These are phyloP conservation scores for Lactarius sanguifluus DNA, from an alignment of 768 basidiomycete genomes.

Conservation along the genomic window DNA sequence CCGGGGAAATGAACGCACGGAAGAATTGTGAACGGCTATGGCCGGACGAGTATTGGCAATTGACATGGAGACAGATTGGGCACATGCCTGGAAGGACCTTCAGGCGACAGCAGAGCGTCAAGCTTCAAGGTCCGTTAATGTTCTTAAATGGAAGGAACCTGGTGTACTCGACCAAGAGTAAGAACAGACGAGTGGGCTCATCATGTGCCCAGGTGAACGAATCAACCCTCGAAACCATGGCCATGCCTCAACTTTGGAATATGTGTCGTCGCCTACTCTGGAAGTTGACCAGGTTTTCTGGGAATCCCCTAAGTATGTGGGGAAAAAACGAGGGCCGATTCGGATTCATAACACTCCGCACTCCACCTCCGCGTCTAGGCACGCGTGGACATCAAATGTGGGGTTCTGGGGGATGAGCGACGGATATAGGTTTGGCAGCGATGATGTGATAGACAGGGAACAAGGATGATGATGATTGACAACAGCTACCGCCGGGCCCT, in stretches of 20 bases:
- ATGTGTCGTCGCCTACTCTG: not conserved
- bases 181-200: not conserved
- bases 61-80: slow-evolving; percentile 27
- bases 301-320: not conserved
- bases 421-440: not conserved
- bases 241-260: not conserved
- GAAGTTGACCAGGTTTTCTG: not conserved
- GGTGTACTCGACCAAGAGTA: not conserved
- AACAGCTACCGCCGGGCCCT: not conserved
- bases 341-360: not conserved
- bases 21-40: slow-evolving; percentile 51
- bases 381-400: not conserved
- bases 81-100: slow-evolving; percentile 30
- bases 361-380: not conserved
- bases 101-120: slow-evolving; percentile 21
- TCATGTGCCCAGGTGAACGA: not conserved
- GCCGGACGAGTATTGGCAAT: slow-evolving; percentile 33
- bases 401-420: not conserved
- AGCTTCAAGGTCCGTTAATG: not conserved
- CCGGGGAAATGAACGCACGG: slow-evolving; percentile 42
- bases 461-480: not conserved
- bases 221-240: not conserved
- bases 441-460: not conserved
- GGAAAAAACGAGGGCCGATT: not conserved
- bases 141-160: not conserved